These are phyloP conservation scores for Thalassiosira gravida DNA, from an alignment of 352 stramenopile genomes.

Conservation along the genomic window DNA sequence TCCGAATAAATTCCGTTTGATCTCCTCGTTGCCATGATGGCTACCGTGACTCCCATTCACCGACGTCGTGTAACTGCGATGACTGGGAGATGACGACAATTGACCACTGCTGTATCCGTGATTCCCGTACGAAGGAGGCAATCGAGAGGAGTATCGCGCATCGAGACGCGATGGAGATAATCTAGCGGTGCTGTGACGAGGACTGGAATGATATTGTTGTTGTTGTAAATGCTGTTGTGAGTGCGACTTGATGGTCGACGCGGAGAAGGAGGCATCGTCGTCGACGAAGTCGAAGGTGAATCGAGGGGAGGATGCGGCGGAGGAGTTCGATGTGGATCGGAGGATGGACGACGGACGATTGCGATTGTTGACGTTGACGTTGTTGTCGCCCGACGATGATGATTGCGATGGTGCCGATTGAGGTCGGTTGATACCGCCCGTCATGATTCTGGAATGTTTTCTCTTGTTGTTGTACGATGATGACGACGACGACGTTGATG, in stretches of 20 bases:
- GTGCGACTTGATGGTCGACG: background rate
- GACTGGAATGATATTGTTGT: background rate
- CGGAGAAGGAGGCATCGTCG: conserved; percentile 1
- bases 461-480: too few species aligned
- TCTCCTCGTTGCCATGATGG: conserved; percentile 4
- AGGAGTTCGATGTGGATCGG: background rate
- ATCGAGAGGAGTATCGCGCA: conserved; percentile 14
- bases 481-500: too few species aligned
- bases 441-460: background rate
- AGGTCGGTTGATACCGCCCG: background rate
- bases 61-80: too few species aligned
- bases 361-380: background rate
- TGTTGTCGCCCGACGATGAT: conserved; percentile 6
- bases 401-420: background rate
- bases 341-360: background rate
- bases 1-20: conserved; percentile 13
- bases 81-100: too few species aligned
- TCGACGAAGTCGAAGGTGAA: conserved; percentile 39
- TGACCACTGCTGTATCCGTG: too few species aligned
- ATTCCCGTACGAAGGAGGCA: conserved; percentile 14
- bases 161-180: conserved; percentile 20
- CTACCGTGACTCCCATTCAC: too few species aligned
- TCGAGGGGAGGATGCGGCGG: conserved; percentile 1
- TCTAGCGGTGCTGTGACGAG: background rate
- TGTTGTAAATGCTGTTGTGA: background rate